Evolutionary conservation across 225 moss, liverwort and hornwort species (phyloP).

Genomic region (Climacium dendroides): DNA sequence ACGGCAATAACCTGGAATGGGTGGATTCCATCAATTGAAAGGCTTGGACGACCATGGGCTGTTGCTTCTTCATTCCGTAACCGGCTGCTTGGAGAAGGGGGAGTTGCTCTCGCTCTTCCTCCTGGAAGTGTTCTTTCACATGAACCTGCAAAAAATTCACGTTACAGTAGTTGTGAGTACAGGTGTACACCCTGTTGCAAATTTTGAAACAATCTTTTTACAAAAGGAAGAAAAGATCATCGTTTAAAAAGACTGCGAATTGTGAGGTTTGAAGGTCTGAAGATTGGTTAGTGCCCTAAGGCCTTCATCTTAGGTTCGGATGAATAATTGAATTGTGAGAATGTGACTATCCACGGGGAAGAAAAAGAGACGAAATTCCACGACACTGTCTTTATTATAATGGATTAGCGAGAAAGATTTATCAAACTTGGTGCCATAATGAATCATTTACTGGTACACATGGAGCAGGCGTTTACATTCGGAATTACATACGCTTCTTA

Average conservation of each 20-base stretch:
- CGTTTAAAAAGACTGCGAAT: too few species aligned
- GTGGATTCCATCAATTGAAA: conserved; percentile 24
- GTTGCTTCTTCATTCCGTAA: conserved; percentile 34
- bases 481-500: not conserved
- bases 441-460: not conserved
- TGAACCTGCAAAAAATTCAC: not conserved
- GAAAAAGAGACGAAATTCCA: not conserved
- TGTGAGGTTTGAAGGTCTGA: not conserved
- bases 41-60: conserved; percentile 26
- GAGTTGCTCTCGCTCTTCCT: conserved; percentile 44
- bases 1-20: conserved; percentile 28
- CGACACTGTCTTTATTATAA: not conserved
- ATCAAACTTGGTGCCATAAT: not conserved
- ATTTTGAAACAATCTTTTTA: not conserved
- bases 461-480: not conserved
- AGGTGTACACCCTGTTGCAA: not conserved
- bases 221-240: rapidly evolving
- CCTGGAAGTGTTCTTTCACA: conserved; percentile 33
- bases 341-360: not conserved
- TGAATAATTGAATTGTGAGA: not conserved
- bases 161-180: not conserved
- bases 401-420: not conserved
- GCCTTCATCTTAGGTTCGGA: not conserved
- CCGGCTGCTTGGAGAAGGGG: conserved; percentile 40
- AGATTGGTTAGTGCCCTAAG: not conserved